Evolutionary conservation across 305 asterid genomes (phyloP), one percentile per base, ranked within the genome.

Genomic region (Coffea humblotiana): DNA sequence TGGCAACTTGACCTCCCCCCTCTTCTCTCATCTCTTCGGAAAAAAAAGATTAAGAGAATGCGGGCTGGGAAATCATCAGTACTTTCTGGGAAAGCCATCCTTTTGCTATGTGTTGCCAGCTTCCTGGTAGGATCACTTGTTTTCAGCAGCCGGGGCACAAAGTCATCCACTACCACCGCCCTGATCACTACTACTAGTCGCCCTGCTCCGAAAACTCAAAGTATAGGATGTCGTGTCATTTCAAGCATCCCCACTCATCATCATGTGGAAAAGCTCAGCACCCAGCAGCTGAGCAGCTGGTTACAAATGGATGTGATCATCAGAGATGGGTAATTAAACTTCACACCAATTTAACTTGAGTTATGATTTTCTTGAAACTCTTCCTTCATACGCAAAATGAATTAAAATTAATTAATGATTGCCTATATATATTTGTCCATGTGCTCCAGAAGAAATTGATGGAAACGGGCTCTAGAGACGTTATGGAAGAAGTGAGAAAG

Each of bases 61-160:
- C 66, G 93, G 73, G 90, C 86, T 58, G 90, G 80, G 43, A 9
- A 82, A 52, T 61, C 86, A 0, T 37, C 40, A 37, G 2, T 37
- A 3, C 77, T 90, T 51, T 85, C 94, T 8, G 83, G 83, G 32
- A 92, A 91, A 84, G 82, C 90, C 32, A 83, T 92, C 16, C 58
- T 89, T n/a, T 87, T 80, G 35, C 85, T 91, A 6, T 92, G 97
- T 72, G 54, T 89, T 18, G 89, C 89, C 1, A 88, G 95, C 87
- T 92, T 92, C 87, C 82, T 88, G 25, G 91, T 88, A 29, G 97
- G 97, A 56, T 85, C 91, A n/a, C 86, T 67, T 32, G 4, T 91
- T 64, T 83, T 92, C 43, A 86, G 86, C 5, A 83, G 88, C 32
- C 86, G 83, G 60, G 83, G 78, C 14, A 79, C 82, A 80, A 48